A percentile compares a stretch with the other conserved stretches of the same genome.
Conservation (phyloP, 2,329 filamentous ascomycete genomes). For the Ascochyta lentis region DNA sequence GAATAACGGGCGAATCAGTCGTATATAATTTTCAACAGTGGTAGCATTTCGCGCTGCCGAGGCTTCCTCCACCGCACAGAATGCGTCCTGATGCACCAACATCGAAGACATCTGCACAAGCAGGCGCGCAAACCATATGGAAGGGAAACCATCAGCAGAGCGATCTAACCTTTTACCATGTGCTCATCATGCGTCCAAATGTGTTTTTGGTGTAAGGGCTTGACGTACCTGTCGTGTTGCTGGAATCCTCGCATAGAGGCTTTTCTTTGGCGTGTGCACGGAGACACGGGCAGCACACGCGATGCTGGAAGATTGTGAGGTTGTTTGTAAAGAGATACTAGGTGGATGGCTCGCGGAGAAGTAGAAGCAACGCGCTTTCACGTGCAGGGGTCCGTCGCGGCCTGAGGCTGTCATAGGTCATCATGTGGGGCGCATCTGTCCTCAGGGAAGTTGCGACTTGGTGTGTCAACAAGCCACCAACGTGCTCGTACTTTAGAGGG, state of each 20-base stretch:
- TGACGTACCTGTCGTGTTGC: not conserved
- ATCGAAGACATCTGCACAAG: not conserved
- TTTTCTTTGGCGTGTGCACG: not conserved
- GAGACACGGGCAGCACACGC: not conserved
- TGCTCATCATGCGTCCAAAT: constrained; percentile 29
- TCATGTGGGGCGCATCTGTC: constrained; percentile 29
- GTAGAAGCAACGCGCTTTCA: constrained; percentile 20
- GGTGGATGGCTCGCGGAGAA: not conserved
- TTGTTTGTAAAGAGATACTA: no score
- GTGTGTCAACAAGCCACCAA: constrained; percentile 6
- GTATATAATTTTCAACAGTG: constrained; percentile 26
- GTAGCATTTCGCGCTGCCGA: constrained; percentile 38
- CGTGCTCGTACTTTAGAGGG: constrained; percentile 1
- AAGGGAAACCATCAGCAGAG: constrained; percentile 33
- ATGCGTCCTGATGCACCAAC: constrained; percentile 9
- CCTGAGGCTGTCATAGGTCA: constrained; percentile 2
- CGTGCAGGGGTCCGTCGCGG: constrained; percentile 14
- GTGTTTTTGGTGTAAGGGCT: not conserved
- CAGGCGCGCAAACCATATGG: not conserved
- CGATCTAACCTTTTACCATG: constrained; percentile 47
- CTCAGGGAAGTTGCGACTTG: constrained; percentile 15
- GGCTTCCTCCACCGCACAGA: constrained; percentile 27
- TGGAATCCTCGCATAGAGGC: not conserved
- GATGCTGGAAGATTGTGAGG: no score
- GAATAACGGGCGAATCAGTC: constrained; percentile 19